Conservation (phyloP, 108 stramenopile genomes). For the Nannochloropsis salina region DNA sequence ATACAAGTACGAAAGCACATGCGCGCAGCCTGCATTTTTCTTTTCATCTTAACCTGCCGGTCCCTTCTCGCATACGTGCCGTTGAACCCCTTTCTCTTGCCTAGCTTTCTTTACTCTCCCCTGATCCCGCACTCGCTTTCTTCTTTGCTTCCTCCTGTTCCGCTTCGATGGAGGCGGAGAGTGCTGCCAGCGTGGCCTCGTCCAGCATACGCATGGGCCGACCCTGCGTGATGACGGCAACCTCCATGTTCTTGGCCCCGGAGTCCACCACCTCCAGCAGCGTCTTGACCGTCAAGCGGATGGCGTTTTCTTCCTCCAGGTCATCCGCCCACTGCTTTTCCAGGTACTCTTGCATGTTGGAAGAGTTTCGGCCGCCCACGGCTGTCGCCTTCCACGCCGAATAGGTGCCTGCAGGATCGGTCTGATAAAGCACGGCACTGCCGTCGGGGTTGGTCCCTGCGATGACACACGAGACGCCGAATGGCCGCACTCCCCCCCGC, state of each 20-base stretch:
- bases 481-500: conserved; percentile 96
- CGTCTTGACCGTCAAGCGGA: conserved; percentile 83
- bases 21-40: no score
- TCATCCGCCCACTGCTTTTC: conserved; percentile 91
- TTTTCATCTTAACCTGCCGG: no score
- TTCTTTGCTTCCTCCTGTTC: conserved; percentile 44
- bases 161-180: conserved; percentile 39
- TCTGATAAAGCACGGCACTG: conserved; percentile 78
- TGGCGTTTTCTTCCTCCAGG: conserved; percentile 70
- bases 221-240: not conserved
- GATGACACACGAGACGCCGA: conserved; percentile 74
- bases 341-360: conserved; percentile 90
- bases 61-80: no score
- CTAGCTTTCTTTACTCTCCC: conserved; percentile 18
- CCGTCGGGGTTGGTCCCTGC: conserved; percentile 67
- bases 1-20: not conserved
- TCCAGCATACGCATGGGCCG: conserved; percentile 30
- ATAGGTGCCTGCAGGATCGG: conserved; percentile 98
- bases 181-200: conserved; percentile 39
- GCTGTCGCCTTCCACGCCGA: conserved; percentile 96
- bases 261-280: conserved; percentile 97
- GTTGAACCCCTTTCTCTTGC: no score
- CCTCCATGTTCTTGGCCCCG: conserved; percentile 94
- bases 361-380: conserved; percentile 91
- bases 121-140: conserved; percentile 23